Evolutionary conservation across 1,139 yeast species (phyloP).

Genomic region (Blastobotrys capitulatus): DNA sequence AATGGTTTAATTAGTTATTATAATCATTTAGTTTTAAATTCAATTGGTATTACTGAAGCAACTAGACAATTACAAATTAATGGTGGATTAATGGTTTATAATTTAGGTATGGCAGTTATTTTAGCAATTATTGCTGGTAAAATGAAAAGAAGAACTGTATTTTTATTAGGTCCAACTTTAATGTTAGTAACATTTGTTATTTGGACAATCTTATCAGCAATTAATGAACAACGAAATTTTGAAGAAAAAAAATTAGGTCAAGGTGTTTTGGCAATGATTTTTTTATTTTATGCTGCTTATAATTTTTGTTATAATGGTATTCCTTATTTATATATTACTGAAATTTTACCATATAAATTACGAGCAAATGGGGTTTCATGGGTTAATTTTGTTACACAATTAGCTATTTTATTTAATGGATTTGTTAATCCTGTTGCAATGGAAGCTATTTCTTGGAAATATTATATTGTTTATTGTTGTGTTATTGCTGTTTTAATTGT

Average conservation of each 20-base stretch:
- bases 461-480: slow-evolving; percentile 41
- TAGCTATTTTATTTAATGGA: slow-evolving; percentile 36
- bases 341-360: slow-evolving; percentile 37
- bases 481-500: slow-evolving; percentile 13
- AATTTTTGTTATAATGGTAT: slow-evolving; percentile 23
- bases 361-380: slow-evolving; percentile 34
- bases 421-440: slow-evolving; percentile 57
- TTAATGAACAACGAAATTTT: slow-evolving; percentile 21
- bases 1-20: slow-evolving; percentile 23
- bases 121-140: slow-evolving; percentile 13
- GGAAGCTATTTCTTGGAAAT: slow-evolving; percentile 55
- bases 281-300: slow-evolving; percentile 21
- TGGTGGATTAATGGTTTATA: slow-evolving; percentile 19
- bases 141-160: slow-evolving; percentile 32
- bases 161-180: slow-evolving; percentile 24
- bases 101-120: slow-evolving; percentile 12
- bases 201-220: slow-evolving; percentile 26
- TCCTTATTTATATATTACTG: slow-evolving; percentile 36
- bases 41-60: slow-evolving; percentile 20
- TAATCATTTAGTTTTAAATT: slow-evolving; percentile 17
- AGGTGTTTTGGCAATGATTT: slow-evolving; percentile 25
- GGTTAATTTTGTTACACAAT: slow-evolving; percentile 23
- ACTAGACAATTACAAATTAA: slow-evolving; percentile 19
- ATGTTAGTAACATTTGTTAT: slow-evolving; percentile 20
- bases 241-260: slow-evolving; percentile 18